Percentiles rank a stretch among this genome's conserved stretches.
Conservation (phyloP, 345 rosid species). For the Acer yangbiense region DNA sequence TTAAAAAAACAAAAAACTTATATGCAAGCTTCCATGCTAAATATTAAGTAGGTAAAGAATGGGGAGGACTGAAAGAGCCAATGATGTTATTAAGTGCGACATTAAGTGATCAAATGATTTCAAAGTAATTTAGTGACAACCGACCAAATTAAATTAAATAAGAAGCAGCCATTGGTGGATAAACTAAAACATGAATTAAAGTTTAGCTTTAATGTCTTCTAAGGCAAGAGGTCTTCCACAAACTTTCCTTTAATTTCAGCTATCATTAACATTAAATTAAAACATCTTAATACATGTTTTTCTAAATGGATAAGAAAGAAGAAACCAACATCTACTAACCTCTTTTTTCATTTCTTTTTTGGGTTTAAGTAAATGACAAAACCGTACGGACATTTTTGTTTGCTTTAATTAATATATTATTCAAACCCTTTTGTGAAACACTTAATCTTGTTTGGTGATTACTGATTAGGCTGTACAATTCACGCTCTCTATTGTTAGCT, state of each 20-base stretch:
- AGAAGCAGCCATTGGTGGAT: constrained; percentile 17
- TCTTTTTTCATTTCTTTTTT: not conserved
- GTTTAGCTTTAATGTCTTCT: constrained; percentile 19
- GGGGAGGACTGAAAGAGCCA: no score
- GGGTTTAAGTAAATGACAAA: constrained; percentile 4
- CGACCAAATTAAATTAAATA: constrained; percentile 15
- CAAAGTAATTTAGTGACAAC: not conserved
- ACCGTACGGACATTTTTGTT: constrained; percentile 4
- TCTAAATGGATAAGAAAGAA: constrained; percentile 2
- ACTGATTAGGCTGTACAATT: not conserved
- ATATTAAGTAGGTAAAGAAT: no score
- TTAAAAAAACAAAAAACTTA: not conserved
- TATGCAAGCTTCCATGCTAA: no score
- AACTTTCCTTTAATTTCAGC: constrained; percentile 11
- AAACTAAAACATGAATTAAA: not conserved
- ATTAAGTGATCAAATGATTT: constrained; percentile 5
- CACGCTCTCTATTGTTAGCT: not conserved
- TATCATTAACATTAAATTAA: constrained; percentile 17
- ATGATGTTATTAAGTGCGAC: not conserved
- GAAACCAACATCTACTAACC: not conserved
- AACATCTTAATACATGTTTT: not conserved
- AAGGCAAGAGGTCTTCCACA: constrained; percentile 24
- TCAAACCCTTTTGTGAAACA: not conserved
- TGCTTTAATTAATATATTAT: not conserved
- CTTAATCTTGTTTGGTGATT: not conserved